Evolutionary conservation across 1,139 yeast species (phyloP).

Genomic region (Sugiyamaella paludigena): DNA sequence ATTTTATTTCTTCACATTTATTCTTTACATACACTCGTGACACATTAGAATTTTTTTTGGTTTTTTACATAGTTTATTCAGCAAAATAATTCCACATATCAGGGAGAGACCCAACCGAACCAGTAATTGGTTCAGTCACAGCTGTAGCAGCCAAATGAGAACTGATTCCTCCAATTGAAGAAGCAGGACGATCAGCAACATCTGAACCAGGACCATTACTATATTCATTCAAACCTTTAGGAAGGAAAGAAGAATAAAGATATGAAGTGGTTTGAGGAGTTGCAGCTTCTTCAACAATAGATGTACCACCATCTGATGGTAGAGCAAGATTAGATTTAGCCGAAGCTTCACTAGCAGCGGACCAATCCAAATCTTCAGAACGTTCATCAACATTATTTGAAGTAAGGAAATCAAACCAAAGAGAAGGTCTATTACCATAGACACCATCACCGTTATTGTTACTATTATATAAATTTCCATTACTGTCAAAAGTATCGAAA

Average conservation of each 20-base stretch:
- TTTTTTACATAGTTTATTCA: not conserved
- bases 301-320: constrained; percentile 9
- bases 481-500: not conserved
- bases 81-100: constrained; percentile 13
- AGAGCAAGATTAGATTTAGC: constrained; percentile 4
- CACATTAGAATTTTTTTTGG: no score
- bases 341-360: constrained; percentile 7
- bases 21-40: no score
- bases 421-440: constrained; percentile 1
- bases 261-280: constrained; percentile 8
- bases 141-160: not conserved
- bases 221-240: constrained; percentile 1
- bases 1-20: no score
- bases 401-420: constrained; percentile 8
- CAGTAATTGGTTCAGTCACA: constrained; percentile 1
- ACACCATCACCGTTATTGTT: not conserved
- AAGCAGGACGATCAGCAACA: not conserved
- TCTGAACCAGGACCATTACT: not conserved
- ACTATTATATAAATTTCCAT: not conserved
- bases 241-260: constrained; percentile 4
- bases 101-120: not conserved
- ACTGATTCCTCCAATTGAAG: constrained; percentile 1
- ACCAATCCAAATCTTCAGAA: constrained; percentile 4
- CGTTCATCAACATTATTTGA: not conserved
- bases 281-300: constrained; percentile 7